Evolutionary conservation across 441 rosid species (phyloP), one percentile per base, ranked within the genome.

Genomic region (Corymbia calophylla): DNA sequence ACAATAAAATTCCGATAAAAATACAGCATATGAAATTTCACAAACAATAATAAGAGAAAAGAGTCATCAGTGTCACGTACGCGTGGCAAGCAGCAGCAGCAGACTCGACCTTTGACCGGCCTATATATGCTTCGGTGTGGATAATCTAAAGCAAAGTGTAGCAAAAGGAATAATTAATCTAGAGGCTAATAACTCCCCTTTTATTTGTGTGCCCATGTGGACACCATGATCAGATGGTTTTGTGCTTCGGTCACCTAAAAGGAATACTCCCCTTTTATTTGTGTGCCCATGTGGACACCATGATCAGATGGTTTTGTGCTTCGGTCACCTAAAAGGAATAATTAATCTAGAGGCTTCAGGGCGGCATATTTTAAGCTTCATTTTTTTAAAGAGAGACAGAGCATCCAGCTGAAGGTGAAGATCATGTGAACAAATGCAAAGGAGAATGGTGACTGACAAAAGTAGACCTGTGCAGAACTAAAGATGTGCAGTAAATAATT

Each of bases 91-190:
- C 94, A 87, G 96, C 93, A 66, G 98, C 98, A 62, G 99, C 99
- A 89, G 99, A 96, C 93, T 95, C 96, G 87, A 96, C 99, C 95
- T 97, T 98, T n/a, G 96, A 94, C 90, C 94, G 95, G 86, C 99
- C 99, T 88, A 98, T 97, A 92, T 90, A 97, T 77, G 95, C 95
- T 95, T 98, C 99, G 3, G 97, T 97, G 91, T 98, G 99, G 93
- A 97, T 97, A 90, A 98, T 93, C 99, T 97, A 93, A 82, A 90
- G 32, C 7, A 92, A 77, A 90, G 27, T 7, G 54, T 19, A 51
- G 47, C 54, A 56, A 62, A 88, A 82, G 51, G 13, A 62, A 68
- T 35, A 35, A n/a, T n/a, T n/a, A n/a, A n/a, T n/a, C n/a, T n/a
- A n/a, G n/a, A 35, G 39, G 39, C 39, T 35, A 35, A 35, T 35